These are phyloP conservation scores for Cystobasidiaceae sp. DNA, from an alignment of 1,284 basidiomycete genomes.

Conservation along the genomic window DNA sequence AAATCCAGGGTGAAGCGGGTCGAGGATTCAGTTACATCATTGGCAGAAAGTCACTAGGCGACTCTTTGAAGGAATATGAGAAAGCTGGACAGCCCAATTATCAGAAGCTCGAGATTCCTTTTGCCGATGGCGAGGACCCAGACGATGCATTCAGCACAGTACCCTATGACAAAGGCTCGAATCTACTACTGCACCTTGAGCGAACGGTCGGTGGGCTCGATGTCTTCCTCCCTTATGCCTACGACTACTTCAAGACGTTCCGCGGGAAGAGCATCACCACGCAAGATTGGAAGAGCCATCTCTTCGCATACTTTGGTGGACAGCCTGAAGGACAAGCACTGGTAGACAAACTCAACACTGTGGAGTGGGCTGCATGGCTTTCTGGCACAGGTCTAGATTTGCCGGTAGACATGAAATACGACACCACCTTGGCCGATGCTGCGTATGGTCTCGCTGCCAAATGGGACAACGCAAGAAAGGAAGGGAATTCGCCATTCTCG, in stretches of 20 bases:
- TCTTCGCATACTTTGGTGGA: constrained; percentile 66
- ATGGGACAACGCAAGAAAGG: constrained; percentile 67
- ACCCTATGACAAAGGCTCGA: constrained; percentile 52
- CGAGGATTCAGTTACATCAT: constrained; percentile 76
- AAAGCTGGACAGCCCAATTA: constrained; percentile 47
- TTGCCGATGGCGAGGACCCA: constrained; percentile 67
- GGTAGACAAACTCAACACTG: constrained; percentile 71
- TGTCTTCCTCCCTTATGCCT: constrained; percentile 58
- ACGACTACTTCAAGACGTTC: constrained; percentile 72
- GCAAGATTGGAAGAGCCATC: constrained; percentile 76
- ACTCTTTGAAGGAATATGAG: constrained; percentile 63
- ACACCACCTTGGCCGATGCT: constrained; percentile 65
- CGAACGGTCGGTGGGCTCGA: constrained; percentile 78
- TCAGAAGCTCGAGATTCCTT: constrained; percentile 79
- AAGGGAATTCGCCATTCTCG: constrained; percentile 52
- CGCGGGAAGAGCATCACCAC: constrained; percentile 81
- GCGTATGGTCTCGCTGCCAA: constrained; percentile 61
- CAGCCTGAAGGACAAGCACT: constrained; percentile 60
- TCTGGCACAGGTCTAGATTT: constrained; percentile 72
- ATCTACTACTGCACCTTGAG: constrained; percentile 64
- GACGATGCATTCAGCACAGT: constrained; percentile 39
- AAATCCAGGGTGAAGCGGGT: constrained; percentile 68
- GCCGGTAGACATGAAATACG: constrained; percentile 76
- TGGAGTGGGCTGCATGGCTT: constrained; percentile 68
- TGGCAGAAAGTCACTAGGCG: constrained; percentile 66